These are phyloP conservation scores for Penicillium soppii DNA, from an alignment of 495 filamentous ascomycete genomes.

Conservation along the genomic window DNA sequence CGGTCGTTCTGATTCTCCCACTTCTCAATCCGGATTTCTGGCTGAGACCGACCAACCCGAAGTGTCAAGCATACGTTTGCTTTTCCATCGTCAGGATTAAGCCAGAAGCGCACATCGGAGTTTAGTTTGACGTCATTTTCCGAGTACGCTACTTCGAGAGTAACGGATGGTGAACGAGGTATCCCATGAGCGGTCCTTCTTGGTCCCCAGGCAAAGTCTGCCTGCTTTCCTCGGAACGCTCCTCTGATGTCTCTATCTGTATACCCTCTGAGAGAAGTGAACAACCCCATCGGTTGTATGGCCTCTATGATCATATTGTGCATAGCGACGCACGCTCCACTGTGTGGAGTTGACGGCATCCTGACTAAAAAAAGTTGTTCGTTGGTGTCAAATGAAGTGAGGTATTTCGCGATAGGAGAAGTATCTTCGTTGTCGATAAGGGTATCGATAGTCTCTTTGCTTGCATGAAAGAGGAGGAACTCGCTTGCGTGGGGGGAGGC, in stretches of 20 bases:
- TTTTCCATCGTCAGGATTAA: constrained; percentile 1
- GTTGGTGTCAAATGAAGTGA: constrained; percentile 2
- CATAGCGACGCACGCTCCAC: background rate
- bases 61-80: constrained; percentile 5
- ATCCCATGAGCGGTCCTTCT: background rate
- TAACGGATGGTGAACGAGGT: background rate
- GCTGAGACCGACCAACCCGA: background rate
- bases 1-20: constrained; percentile 1
- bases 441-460: constrained; percentile 4
- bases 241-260: background rate
- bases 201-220: constrained; percentile 1
- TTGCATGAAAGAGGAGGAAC: constrained; percentile 4
- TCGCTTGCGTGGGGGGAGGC: background rate
- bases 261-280: background rate
- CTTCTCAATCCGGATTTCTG: constrained; percentile 9
- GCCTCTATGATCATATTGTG: background rate
- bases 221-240: background rate
- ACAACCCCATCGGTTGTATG: background rate
- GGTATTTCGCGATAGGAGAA: background rate
- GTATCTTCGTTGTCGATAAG: background rate
- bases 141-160: background rate
- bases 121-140: background rate
- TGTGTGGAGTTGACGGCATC: background rate
- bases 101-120: constrained; percentile 10
- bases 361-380: constrained; percentile 6